Evolutionary conservation across 2,329 filamentous ascomycete genomes (phyloP), one percentile per base, ranked within the genome.

Genomic region (Talaromyces atroroseus): DNA sequence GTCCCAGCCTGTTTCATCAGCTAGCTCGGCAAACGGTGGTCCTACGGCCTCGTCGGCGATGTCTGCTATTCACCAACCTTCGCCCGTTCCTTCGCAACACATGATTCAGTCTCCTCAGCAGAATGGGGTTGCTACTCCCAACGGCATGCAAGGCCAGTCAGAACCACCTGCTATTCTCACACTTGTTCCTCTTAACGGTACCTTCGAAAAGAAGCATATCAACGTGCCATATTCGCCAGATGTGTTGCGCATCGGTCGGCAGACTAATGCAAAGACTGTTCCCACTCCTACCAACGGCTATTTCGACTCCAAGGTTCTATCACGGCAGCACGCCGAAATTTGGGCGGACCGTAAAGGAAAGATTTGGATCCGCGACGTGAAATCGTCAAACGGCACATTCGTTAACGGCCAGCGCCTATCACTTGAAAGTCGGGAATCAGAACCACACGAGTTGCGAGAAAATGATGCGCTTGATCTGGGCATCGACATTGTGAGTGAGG

Each of bases 311-410:
- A 99, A 99, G 74, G 94, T 99, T 24, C 82, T 99, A 23, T 97
- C 94, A 40, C 83, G 94, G 65, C 91, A 96, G 70, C 94, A 99
- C 71, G 94, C 94, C 36, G 94, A 99, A 71, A 88, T 99, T 38
- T 97, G 91, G 85, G 91, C 94, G 14, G 86, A 89, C 54, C 86
- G 89, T 60, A 80, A 76, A 60, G 92, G 92, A 53, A 95, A 96
- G 70, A 88, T 99, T 45, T 97, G 87, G 82, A 97, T 99, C 64
- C 85, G 92, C 57, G 94, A 99, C 74, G 89, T 99, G 65, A 99
- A 97, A 74, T 97, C 94, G 0, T 99, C 94, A 42, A 99, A 99
- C 69, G 94, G 94, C 58, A 99, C 94, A 0, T 99, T 99, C 72
- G 92, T 99, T 64, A 99, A 99, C 66, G 91, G 91, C 20, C 84